A percentile compares a stretch with the other conserved stretches of the same genome.
phyloP scores from a whole-genome alignment of 129 eudicot species.

The Lactuca sativa region DNA sequence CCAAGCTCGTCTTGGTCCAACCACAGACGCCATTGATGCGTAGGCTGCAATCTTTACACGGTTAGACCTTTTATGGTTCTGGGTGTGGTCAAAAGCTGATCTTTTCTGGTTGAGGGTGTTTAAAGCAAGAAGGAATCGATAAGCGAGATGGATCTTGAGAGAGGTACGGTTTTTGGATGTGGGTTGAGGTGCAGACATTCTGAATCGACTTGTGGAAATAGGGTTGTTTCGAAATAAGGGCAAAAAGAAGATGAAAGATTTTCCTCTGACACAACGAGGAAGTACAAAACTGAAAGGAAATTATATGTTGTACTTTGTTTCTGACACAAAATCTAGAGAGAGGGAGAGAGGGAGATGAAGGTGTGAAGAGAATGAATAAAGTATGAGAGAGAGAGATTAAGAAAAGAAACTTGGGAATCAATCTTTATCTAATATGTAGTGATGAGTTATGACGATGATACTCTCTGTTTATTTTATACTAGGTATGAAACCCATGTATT shows the following conservation, averaged over 20 bases:
- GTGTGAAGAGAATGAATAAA: background rate
- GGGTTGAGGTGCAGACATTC: constrained; percentile 32
- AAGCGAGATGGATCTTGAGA: constrained; percentile 54
- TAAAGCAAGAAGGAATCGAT: constrained; percentile 53
- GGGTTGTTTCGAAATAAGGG: constrained; percentile 21
- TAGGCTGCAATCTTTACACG: constrained; percentile 67
- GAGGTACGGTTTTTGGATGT: constrained; percentile 39
- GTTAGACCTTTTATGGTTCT: constrained; percentile 23
- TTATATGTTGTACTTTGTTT: constrained; percentile 37
- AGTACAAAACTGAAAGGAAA: constrained; percentile 40
- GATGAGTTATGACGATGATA: constrained; percentile 1
- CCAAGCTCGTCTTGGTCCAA: constrained; percentile 71
- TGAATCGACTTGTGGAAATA: constrained; percentile 10
- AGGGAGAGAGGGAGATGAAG: constrained; percentile 17
- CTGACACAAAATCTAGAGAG: constrained; percentile 54
- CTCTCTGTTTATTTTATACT: background rate
- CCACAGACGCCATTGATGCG: constrained; percentile 66
- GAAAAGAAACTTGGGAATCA: constrained; percentile 49
- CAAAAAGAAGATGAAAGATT: constrained; percentile 34
- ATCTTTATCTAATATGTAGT: constrained; percentile 39
- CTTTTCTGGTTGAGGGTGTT: constrained; percentile 38
- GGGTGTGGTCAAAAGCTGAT: constrained; percentile 14
- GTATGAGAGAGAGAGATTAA: constrained; percentile 35
- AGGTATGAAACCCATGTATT: too few species aligned
- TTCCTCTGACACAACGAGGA: constrained; percentile 66